Base-by-base conservation (phyloP, 331 rosid genomes). In the Malus hybrid region DNA sequence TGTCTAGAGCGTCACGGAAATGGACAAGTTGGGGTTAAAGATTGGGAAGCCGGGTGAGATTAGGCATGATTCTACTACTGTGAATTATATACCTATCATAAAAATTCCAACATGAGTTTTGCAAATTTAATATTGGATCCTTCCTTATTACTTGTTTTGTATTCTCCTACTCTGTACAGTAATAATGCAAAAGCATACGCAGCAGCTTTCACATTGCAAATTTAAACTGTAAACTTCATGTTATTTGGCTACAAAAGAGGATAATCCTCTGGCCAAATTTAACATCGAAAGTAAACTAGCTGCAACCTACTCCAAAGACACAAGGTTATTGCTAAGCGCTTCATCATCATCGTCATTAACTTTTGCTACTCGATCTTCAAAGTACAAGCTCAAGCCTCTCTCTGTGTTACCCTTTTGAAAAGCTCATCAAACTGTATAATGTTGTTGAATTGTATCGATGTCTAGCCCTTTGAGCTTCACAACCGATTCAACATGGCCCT, bases 401-500 rank as follows among this genome's bases (percentile, higher is more conserved):
- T 55, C 16, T 39, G 46, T 10, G 46, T 39, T 33, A 57, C 55
- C 26, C 60, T 26, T 63, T 50, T 39, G 11, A 78, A 55, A 24
- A 10, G 69, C 82, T 77, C 75, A 83, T 88, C 72, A 95, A 60
- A 94, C 98, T 5, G 98, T 94, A 18, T 94, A 94, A 62, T 94
- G 98, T 64, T 94, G 98, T 80, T 94, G 98, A 73, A 94, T 91
- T 8, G 88, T 94, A 30, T 94, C 98, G 2, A 94, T 88, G 82
- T 94, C 98, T 5, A 94, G 90, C 22, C 98, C 98, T 80, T 94
- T 94, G 72, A 94, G 98, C 92, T 94, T 94, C 85, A 90, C 98
- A 34, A 94, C 98, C 0, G 98, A 91, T 75, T 94, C 98, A 7
- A 94, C 98, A 19, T 94, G 98, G 4, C 98, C 98, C 90, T 94